Conservation (phyloP, 805 yeast species). For the Sugiyamaella valdiviana region DNA sequence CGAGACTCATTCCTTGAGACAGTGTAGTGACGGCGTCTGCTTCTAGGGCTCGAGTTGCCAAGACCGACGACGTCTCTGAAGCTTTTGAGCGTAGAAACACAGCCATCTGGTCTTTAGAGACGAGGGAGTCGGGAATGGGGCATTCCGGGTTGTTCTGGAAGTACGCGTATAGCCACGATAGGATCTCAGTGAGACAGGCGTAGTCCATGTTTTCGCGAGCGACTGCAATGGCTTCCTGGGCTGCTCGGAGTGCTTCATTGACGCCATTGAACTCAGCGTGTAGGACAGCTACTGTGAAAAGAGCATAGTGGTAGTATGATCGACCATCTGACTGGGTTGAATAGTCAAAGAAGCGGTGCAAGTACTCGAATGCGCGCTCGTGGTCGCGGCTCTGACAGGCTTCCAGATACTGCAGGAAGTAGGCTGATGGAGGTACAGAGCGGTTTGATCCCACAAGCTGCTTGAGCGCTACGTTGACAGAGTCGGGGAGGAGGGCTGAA, state of each 20-base stretch:
- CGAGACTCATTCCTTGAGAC: slow-evolving; percentile 17
- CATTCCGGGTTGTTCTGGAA: slow-evolving; percentile 56
- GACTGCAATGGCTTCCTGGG: slow-evolving; percentile 79
- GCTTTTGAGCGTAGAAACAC: slow-evolving; percentile 54
- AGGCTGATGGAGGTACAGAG: slow-evolving; percentile 38
- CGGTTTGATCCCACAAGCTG: slow-evolving; percentile 33
- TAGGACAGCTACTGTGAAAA: slow-evolving; percentile 62
- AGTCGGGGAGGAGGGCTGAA: slow-evolving; percentile 36
- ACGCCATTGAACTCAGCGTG: slow-evolving; percentile 64
- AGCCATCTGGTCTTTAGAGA: slow-evolving; percentile 59
- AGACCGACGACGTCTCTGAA: slow-evolving; percentile 33
- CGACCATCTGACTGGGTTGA: slow-evolving; percentile 62
- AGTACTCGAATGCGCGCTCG: slow-evolving; percentile 44
- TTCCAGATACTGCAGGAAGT: slow-evolving; percentile 57
- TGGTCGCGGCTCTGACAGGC: slow-evolving; percentile 54
- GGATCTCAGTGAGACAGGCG: slow-evolving; percentile 60
- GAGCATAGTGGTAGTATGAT: slow-evolving; percentile 68
- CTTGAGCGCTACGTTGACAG: slow-evolving; percentile 34
- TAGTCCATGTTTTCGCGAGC: slow-evolving; percentile 82
- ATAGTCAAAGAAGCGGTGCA: slow-evolving; percentile 64
- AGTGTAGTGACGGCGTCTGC: slow-evolving; percentile 7
- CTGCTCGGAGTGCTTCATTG: slow-evolving; percentile 66
- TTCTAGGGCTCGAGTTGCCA: neutral
- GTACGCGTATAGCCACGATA: slow-evolving; percentile 52
- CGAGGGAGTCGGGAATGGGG: slow-evolving; percentile 44